Evolutionary conservation across 73 alveolate species (phyloP).

Genomic region (Paramecium pentaurelia): DNA sequence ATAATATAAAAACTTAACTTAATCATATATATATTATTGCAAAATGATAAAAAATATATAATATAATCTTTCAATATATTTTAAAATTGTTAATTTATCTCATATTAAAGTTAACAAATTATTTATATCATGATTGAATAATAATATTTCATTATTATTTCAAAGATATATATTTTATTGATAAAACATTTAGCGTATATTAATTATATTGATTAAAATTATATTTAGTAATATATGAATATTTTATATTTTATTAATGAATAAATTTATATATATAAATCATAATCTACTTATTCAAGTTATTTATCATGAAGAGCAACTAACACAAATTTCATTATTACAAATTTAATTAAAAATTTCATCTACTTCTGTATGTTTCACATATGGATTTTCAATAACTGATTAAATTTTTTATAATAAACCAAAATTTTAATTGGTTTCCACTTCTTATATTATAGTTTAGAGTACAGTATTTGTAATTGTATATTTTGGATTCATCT

Average conservation of each 20-base stretch:
- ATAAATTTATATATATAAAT: neutral
- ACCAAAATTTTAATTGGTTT: slow-evolving; percentile 57
- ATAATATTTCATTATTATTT: too few species aligned
- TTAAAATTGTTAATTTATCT: too few species aligned
- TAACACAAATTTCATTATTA: slow-evolving; percentile 70
- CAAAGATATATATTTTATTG: too few species aligned
- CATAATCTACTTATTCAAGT: neutral
- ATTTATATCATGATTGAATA: too few species aligned
- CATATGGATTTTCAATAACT: slow-evolving; percentile 70
- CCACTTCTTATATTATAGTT: slow-evolving; percentile 50
- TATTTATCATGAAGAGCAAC: slow-evolving; percentile 68
- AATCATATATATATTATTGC: too few species aligned
- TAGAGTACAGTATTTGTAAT: slow-evolving; percentile 13
- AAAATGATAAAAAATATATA: too few species aligned
- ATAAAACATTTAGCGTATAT: too few species aligned
- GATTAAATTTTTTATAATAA: slow-evolving; percentile 66
- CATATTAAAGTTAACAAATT: too few species aligned
- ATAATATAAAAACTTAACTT: neutral
- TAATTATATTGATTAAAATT: too few species aligned
- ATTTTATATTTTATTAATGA: too few species aligned
- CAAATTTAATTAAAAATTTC: slow-evolving; percentile 48
- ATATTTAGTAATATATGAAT: too few species aligned
- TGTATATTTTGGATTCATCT: neutral
- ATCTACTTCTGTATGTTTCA: slow-evolving; percentile 49
- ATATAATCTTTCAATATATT: too few species aligned